phyloP scores from a whole-genome alignment of 2,329 filamentous ascomycete species.

The Cladosporium sp. region DNA sequence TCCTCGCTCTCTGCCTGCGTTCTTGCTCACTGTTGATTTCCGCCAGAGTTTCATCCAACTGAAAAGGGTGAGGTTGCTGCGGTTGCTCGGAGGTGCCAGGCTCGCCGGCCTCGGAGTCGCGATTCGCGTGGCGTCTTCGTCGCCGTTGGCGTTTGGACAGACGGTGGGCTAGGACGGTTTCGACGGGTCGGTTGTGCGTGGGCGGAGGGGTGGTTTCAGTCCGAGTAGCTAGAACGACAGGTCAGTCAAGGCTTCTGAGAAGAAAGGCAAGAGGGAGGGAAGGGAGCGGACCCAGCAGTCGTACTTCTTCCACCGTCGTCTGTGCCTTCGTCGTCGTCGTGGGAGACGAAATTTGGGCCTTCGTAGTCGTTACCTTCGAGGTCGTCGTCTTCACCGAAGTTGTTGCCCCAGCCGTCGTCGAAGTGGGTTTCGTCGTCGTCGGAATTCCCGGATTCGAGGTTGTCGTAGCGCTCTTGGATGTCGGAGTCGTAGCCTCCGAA shows the following conservation, averaged over 20 bases:
- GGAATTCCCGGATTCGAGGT: neutral
- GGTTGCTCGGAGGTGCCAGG: neutral
- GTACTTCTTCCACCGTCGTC: constrained; percentile 18
- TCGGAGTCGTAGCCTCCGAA: neutral
- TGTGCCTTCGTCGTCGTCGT: constrained; percentile 9
- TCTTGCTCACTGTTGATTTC: constrained; percentile 14
- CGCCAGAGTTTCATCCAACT: constrained; percentile 20
- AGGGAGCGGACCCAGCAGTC: constrained; percentile 22
- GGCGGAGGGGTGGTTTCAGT: constrained; percentile 14
- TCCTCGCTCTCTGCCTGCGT: neutral
- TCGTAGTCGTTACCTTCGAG: neutral
- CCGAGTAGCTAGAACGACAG: constrained; percentile 14
- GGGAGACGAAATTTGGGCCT: neutral
- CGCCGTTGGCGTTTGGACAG: constrained; percentile 7
- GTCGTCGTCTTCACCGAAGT: constrained; percentile 1
- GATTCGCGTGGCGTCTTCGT: neutral
- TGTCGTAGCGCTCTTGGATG: neutral
- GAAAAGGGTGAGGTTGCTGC: too few species aligned
- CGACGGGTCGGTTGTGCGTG: neutral
- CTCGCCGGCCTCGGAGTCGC: neutral
- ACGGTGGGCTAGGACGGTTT: constrained; percentile 8
- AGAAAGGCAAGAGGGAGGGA: constrained; percentile 1
- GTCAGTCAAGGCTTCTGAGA: constrained; percentile 11
- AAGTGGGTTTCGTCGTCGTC: neutral
- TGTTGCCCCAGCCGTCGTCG: neutral